These are phyloP conservation scores for Trebouxia sp. DNA, from an alignment of 139 green algal species.

Conservation along the genomic window DNA sequence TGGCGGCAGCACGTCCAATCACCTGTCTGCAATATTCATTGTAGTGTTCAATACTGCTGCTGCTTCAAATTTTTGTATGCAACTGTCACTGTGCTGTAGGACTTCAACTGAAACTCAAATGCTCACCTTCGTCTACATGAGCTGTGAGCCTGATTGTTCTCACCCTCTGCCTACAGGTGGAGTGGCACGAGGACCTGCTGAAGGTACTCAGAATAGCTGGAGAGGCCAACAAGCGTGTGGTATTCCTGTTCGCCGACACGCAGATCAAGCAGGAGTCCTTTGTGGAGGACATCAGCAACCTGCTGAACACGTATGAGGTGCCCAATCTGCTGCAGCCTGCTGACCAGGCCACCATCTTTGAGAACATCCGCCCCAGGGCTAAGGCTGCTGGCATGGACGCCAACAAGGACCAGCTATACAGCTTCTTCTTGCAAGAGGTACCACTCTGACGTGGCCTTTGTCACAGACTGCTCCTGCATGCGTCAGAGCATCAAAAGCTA, in stretches of 20 bases:
- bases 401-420: slow-evolving; percentile 72
- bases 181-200: slow-evolving; percentile 83
- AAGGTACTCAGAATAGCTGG: slow-evolving; percentile 57
- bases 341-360: slow-evolving; percentile 41
- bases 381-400: slow-evolving; percentile 49
- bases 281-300: slow-evolving; percentile 87
- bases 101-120: too few relatives aligned
- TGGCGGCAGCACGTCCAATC: too few relatives aligned
- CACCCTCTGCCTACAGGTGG: slow-evolving; percentile 26
- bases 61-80: too few relatives aligned
- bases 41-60: too few relatives aligned
- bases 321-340: slow-evolving; percentile 77
- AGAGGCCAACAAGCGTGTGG: slow-evolving; percentile 42
- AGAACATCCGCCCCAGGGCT: slow-evolving; percentile 31
- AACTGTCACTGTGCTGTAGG: too few relatives aligned
- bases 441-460: too few relatives aligned
- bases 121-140: not conserved
- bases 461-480: too few relatives aligned
- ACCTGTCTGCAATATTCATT: too few relatives aligned
- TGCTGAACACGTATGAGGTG: slow-evolving; percentile 83
- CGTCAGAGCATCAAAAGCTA: too few relatives aligned
- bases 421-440: slow-evolving; percentile 59
- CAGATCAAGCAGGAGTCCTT: slow-evolving; percentile 82
- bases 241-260: slow-evolving; percentile 81
- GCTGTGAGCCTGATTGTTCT: too few relatives aligned